A percentile compares a stretch with the other conserved stretches of the same genome.
Evolutionary conservation across 805 yeast genomes (phyloP).

Genomic region (Clavispora santaluciae): DNA sequence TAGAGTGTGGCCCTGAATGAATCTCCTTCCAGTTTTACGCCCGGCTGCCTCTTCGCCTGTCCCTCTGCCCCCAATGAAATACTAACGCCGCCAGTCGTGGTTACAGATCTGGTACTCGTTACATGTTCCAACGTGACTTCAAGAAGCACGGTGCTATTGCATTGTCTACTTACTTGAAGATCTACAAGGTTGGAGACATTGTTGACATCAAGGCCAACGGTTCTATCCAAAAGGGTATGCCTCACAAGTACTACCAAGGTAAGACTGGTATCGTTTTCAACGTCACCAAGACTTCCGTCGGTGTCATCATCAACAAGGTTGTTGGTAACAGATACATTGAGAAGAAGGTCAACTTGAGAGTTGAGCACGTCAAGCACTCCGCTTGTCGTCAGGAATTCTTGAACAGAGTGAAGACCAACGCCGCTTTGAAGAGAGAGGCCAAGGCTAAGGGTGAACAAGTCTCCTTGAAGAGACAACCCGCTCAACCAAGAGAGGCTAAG

Average conservation of each 20-base stretch:
- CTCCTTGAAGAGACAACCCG: slow-evolving; percentile 97
- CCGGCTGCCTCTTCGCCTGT: not conserved
- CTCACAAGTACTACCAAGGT: slow-evolving; percentile 99
- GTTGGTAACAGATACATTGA: slow-evolving; percentile 99
- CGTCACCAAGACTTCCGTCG: slow-evolving; percentile 97
- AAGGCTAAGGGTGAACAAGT: slow-evolving; percentile 89
- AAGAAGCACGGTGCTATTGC: slow-evolving; percentile 94
- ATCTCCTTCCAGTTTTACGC: not conserved
- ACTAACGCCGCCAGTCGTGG: slow-evolving; percentile 63
- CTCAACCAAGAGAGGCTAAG: slow-evolving; percentile 91
- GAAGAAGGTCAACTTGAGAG: slow-evolving; percentile 97
- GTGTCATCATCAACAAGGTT: slow-evolving; percentile 97
- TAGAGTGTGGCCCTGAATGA: no score
- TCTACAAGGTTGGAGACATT: slow-evolving; percentile 98
- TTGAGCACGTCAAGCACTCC: slow-evolving; percentile 99
- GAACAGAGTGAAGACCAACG: slow-evolving; percentile 96
- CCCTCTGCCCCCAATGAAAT: slow-evolving; percentile 4
- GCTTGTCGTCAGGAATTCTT: slow-evolving; percentile 99
- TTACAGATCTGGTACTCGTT: slow-evolving; percentile 99
- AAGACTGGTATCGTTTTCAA: slow-evolving; percentile 99
- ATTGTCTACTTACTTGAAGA: slow-evolving; percentile 94
- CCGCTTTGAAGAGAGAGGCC: slow-evolving; percentile 89
- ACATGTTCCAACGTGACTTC: slow-evolving; percentile 99
- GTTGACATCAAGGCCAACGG: slow-evolving; percentile 99
- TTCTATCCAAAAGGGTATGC: slow-evolving; percentile 99